Percentiles rank a stretch among this genome's conserved stretches.
Evolutionary conservation across 768 basidiomycete genomes (phyloP).

Genomic region (Mycena polygramma): DNA sequence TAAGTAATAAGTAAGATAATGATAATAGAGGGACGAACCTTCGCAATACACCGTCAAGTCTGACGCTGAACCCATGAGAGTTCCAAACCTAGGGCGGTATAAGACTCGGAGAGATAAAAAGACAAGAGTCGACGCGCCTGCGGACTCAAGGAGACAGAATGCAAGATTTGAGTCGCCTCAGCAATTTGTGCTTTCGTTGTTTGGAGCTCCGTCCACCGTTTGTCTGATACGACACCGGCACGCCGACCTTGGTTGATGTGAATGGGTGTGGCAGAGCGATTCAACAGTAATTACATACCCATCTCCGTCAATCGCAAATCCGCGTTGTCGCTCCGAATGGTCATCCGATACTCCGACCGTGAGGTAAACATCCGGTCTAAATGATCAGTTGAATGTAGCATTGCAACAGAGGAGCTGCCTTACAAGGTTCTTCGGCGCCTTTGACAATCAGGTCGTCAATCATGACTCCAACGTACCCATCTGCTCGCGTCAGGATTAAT

Average conservation of each 20-base stretch:
- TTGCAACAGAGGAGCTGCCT: constrained; percentile 22
- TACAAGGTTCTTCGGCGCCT: constrained; percentile 93
- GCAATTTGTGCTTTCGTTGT: constrained; percentile 48
- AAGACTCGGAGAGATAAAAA: not conserved
- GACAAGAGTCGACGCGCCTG: constrained; percentile 48
- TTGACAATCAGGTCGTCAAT: constrained; percentile 92
- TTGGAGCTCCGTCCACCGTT: constrained; percentile 57
- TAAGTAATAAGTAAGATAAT: not conserved
- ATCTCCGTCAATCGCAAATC: constrained; percentile 85
- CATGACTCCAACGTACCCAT: constrained; percentile 91
- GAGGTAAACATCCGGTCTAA: constrained; percentile 95
- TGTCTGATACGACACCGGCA: constrained; percentile 61
- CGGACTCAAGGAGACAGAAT: constrained; percentile 55
- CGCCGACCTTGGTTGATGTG: constrained; percentile 50
- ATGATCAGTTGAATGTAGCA: constrained; percentile 13
- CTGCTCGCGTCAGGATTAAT: constrained; percentile 81
- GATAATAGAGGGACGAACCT: constrained; percentile 48
- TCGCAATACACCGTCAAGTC: constrained; percentile 58
- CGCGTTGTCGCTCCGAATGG: constrained; percentile 90
- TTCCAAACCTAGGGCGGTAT: constrained; percentile 50
- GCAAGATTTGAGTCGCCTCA: constrained; percentile 52
- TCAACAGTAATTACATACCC: constrained; percentile 54
- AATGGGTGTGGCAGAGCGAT: not conserved
- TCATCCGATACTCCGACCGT: constrained; percentile 91
- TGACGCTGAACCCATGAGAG: constrained; percentile 57